Evolutionary conservation across 768 basidiomycete species (phyloP).

Genomic region (Leccinum broughii): DNA sequence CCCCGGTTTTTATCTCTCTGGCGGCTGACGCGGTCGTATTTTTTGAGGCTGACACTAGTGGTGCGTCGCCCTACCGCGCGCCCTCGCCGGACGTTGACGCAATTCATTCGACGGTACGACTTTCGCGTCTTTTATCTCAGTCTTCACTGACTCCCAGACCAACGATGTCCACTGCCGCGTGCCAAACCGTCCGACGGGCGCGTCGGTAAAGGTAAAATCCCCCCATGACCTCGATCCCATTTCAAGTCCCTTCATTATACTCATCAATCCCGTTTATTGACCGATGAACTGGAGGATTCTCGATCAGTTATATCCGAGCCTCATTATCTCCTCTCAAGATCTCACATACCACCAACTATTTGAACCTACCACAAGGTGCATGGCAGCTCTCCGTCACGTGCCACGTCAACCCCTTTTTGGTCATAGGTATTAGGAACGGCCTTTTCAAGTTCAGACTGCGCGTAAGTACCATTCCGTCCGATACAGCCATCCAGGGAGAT

Average conservation of each 20-base stretch:
- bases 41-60: constrained; percentile 19
- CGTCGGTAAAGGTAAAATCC: not conserved
- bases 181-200: not conserved
- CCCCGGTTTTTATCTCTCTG: constrained; percentile 19
- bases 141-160: not conserved
- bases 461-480: not conserved
- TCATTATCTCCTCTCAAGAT: not conserved
- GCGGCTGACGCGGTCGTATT: constrained; percentile 23
- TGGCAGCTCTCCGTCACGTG: not conserved
- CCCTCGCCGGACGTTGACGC: not conserved
- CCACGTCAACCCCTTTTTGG: not conserved
- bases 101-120: not conserved
- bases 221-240: not conserved
- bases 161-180: not conserved
- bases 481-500: not conserved
- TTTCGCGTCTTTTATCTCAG: not conserved
- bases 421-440: not conserved
- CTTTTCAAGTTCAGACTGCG: not conserved
- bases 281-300: not conserved
- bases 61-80: not conserved
- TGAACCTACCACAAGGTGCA: not conserved
- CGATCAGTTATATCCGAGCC: not conserved
- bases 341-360: not conserved
- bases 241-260: not conserved
- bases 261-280: not conserved